phyloP scores from a whole-genome alignment of 2,329 filamentous ascomycete species.

The Colletotrichum sp. region DNA sequence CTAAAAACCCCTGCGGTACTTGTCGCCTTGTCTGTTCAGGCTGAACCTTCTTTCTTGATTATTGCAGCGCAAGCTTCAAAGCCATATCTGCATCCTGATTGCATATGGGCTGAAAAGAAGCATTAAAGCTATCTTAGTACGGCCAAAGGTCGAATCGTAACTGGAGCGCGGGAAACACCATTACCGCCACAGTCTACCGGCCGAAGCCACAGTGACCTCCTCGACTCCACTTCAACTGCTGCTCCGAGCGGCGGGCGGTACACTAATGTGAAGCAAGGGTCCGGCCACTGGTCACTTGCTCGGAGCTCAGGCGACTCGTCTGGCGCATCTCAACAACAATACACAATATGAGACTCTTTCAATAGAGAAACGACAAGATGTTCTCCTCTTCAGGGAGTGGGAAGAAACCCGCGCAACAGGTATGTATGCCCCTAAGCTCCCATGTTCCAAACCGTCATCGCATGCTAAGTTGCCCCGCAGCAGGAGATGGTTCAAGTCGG shows the following conservation, averaged over 20 bases:
- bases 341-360: constrained; percentile 20
- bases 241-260: constrained; percentile 18
- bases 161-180: neutral
- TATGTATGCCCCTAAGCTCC: constrained; percentile 43
- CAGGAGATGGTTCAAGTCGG: constrained; percentile 99
- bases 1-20: neutral
- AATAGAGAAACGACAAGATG: constrained; percentile 48
- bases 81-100: neutral
- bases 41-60: neutral
- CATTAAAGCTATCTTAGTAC: neutral
- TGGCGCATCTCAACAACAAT: constrained; percentile 17
- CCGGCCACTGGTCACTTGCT: constrained; percentile 22
- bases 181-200: neutral
- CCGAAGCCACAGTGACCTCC: constrained; percentile 20
- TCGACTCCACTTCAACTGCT: constrained; percentile 17
- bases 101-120: neutral
- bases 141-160: neutral
- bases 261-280: constrained; percentile 22
- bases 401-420: constrained; percentile 77
- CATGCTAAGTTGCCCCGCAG: constrained; percentile 42
- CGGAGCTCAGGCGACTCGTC: constrained; percentile 19
- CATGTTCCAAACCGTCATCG: neutral
- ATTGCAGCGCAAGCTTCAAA: neutral
- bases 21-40: neutral
- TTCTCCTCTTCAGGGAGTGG: constrained; percentile 69